Conservation (phyloP, 1,284 basidiomycete genomes). For the Porogramme epimiltina region DNA sequence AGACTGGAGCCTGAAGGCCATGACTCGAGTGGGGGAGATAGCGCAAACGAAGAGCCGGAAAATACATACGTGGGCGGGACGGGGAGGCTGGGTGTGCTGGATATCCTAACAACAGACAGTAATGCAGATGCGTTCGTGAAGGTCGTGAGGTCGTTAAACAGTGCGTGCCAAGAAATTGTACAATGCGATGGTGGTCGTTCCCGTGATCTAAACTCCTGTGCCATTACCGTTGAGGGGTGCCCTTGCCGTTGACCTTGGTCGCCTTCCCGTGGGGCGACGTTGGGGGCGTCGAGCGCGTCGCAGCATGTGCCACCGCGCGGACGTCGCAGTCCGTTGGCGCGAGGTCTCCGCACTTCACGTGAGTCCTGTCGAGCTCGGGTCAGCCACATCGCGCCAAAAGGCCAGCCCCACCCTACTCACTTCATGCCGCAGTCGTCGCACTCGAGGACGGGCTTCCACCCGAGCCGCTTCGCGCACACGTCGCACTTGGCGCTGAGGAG, state of each 20-base stretch:
- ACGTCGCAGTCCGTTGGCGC: slow-evolving; percentile 78
- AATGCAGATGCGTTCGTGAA: slow-evolving; percentile 9
- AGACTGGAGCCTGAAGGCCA: too few relatives aligned
- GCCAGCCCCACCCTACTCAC: slow-evolving; percentile 39
- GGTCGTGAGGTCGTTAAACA: slow-evolving; percentile 13
- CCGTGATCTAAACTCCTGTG: neutral
- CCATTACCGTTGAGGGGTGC: slow-evolving; percentile 12
- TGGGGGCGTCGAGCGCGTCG: slow-evolving; percentile 1
- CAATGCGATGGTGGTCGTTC: neutral
- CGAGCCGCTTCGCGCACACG: slow-evolving; percentile 79
- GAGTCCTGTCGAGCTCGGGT: slow-evolving; percentile 50
- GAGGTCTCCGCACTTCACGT: slow-evolving; percentile 81
- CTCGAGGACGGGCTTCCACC: slow-evolving; percentile 82
- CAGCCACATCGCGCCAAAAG: slow-evolving; percentile 10
- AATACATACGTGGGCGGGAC: slow-evolving; percentile 3
- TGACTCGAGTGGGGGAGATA: too few relatives aligned
- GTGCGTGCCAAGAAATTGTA: slow-evolving; percentile 6
- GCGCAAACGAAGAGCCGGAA: neutral
- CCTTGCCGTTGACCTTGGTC: slow-evolving; percentile 19
- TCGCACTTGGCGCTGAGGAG: slow-evolving; percentile 77
- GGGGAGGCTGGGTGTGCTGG: neutral
- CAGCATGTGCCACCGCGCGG: slow-evolving; percentile 34
- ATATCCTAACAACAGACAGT: slow-evolving; percentile 5
- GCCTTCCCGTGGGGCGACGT: slow-evolving; percentile 14
- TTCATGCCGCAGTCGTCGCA: slow-evolving; percentile 87